These are phyloP conservation scores for Lecanoromycetidae sp. DNA, from an alignment of 2,329 filamentous ascomycete genomes.

Conservation along the genomic window DNA sequence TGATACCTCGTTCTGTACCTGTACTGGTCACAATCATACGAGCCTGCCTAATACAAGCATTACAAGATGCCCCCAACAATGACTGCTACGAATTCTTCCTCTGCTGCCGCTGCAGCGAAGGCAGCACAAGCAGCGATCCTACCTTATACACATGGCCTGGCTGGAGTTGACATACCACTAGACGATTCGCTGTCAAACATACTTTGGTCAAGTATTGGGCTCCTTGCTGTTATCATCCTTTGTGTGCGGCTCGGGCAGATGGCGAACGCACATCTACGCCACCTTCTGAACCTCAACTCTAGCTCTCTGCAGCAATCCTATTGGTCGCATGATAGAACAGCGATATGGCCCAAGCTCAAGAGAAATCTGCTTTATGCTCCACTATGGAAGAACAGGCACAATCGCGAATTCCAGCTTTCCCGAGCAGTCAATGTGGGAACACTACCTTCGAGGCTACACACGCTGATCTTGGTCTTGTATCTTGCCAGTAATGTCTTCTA, in stretches of 20 bases:
- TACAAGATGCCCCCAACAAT: not conserved
- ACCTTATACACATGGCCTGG: slow-evolving; percentile 15
- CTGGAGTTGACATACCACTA: slow-evolving; percentile 15
- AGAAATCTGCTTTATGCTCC: slow-evolving; percentile 48
- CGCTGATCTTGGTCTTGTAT: slow-evolving; percentile 55
- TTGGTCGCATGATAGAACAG: slow-evolving; percentile 33
- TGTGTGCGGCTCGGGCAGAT: slow-evolving; percentile 32
- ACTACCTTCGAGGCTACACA: slow-evolving; percentile 66
- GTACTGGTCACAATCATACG: not conserved
- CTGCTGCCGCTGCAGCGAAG: slow-evolving; percentile 1
- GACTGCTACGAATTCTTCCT: not conserved
- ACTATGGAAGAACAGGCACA: slow-evolving; percentile 62
- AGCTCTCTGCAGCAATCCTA: slow-evolving; percentile 31
- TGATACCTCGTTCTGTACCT: slow-evolving; percentile 1
- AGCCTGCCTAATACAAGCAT: not conserved
- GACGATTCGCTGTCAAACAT: slow-evolving; percentile 13
- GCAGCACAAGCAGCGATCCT: too few relatives aligned
- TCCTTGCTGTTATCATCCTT: slow-evolving; percentile 25
- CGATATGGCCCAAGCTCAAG: slow-evolving; percentile 33
- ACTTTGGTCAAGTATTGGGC: slow-evolving; percentile 12
- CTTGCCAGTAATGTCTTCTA: slow-evolving; percentile 65
- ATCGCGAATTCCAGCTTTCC: slow-evolving; percentile 58
- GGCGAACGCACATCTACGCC: slow-evolving; percentile 34
- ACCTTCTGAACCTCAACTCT: slow-evolving; percentile 30
- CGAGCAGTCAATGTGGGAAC: slow-evolving; percentile 61